Evolutionary conservation across 1,284 basidiomycete species (phyloP), one percentile per base, ranked within the genome.

Genomic region (Puccinia triticina): DNA sequence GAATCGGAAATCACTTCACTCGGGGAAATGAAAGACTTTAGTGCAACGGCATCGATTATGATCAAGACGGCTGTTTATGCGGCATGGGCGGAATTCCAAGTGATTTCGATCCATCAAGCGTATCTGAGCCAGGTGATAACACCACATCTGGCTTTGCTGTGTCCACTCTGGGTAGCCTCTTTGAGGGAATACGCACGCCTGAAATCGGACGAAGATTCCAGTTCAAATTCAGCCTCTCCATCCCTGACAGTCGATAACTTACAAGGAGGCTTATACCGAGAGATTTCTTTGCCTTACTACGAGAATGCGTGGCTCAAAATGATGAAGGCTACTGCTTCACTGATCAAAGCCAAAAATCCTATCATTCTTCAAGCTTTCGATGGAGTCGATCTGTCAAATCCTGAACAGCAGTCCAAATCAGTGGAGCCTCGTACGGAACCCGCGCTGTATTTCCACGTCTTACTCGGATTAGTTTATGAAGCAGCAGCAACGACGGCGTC

Each of bases 1-100:
- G 95, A 93, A 83, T 91, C 93, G 7, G 92, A 92, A 4, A 94
- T 93, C 89, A 88, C 94, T 1, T 92, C 92, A 16, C 90, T 98
- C 18, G 96, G 96, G 23, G 94, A 96, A 83, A 91, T 95, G 1
- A 91, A 91, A 37, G 92, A 96, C 84, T 89, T 98, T 11, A 94
- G 95, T 83, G 93, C 95, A 5, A 97, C 96, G 85, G 96, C 96
- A 4, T 93, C 94, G 0, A 93, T 95, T 55, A 98, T 98, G 94
- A 89, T 99, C 78, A 92, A 95, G 82, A 93, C 98, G 50, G 95
- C 96, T 0, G 94, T 94, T 7, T 89, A 98, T 43, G 93, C 94
- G 0, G 97, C 96, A 0, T 99, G 96, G 96, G 96, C 96, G 21
- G 92, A 97, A 86, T 89, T 99, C 16, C 91, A 96, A 86, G 90